Conservation (phyloP, 1,284 basidiomycete genomes). For the Kwoniella shivajii region DNA sequence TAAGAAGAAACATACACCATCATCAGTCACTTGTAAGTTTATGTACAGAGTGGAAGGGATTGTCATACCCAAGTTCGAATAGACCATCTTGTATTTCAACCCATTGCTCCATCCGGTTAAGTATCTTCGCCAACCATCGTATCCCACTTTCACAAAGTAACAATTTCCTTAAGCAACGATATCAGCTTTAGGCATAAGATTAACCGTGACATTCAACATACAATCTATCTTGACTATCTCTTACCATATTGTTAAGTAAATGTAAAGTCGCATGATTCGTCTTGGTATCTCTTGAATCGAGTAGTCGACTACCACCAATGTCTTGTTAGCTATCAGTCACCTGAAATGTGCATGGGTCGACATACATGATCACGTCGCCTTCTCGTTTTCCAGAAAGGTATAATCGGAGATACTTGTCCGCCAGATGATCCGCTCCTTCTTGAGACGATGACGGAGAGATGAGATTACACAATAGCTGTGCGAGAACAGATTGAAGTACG, state of each 20-base stretch:
- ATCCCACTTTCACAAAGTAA: constrained; percentile 26
- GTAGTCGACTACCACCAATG: constrained; percentile 67
- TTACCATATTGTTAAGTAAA: constrained; percentile 71
- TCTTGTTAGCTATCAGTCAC: background rate
- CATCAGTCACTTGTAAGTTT: no score
- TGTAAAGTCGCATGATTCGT: constrained; percentile 67
- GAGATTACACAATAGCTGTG: constrained; percentile 50
- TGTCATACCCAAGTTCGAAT: constrained; percentile 72
- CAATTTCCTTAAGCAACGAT: constrained; percentile 15
- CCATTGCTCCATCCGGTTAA: constrained; percentile 61
- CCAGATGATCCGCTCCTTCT: constrained; percentile 17
- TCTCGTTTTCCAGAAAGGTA: constrained; percentile 44
- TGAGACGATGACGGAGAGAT: constrained; percentile 36
- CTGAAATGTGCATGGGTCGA: background rate
- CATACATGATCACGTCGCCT: constrained; percentile 69
- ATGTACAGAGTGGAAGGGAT: background rate
- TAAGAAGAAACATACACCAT: background rate
- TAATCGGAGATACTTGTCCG: constrained; percentile 22
- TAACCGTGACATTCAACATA: no score
- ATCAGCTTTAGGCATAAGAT: background rate
- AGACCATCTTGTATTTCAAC: constrained; percentile 67
- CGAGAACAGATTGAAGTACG: constrained; percentile 36
- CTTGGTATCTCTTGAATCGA: constrained; percentile 67
- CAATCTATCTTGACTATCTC: constrained; percentile 62
- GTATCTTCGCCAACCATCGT: constrained; percentile 56